phyloP scores from a whole-genome alignment of 345 rosid genomes.

The Sapria himalayana region DNA sequence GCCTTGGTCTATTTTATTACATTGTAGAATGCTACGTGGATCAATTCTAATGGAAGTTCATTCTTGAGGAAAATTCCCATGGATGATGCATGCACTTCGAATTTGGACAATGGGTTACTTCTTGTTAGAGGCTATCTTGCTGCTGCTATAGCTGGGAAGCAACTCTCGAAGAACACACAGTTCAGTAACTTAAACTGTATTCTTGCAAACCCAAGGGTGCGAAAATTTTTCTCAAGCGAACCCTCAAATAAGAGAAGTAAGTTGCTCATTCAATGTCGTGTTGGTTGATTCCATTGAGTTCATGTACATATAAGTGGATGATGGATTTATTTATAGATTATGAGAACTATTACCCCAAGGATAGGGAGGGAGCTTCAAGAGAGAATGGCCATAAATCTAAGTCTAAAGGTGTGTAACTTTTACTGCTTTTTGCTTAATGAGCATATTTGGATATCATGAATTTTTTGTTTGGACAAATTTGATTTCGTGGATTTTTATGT shows the following conservation, averaged over 20 bases:
- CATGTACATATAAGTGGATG: not conserved
- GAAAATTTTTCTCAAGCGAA: slow-evolving; percentile 46
- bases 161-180: slow-evolving; percentile 5
- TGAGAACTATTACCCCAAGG: slow-evolving; percentile 74
- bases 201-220: slow-evolving; percentile 45
- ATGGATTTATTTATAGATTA: slow-evolving; percentile 30
- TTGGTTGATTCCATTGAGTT: not conserved
- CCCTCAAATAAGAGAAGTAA: slow-evolving; percentile 59
- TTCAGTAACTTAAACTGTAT: slow-evolving; percentile 28
- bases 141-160: slow-evolving; percentile 23
- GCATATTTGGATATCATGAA: too few species aligned
- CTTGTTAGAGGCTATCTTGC: slow-evolving; percentile 34
- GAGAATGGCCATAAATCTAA: slow-evolving; percentile 59
- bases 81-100: slow-evolving; percentile 2
- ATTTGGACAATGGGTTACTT: slow-evolving; percentile 15
- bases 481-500: too few species aligned
- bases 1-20: too few species aligned
- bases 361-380: slow-evolving; percentile 59
- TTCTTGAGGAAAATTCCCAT: not conserved
- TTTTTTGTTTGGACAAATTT: too few species aligned
- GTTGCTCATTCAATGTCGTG: slow-evolving; percentile 3
- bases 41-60: slow-evolving; percentile 10
- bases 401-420: slow-evolving; percentile 32
- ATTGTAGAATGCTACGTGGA: slow-evolving; percentile 10
- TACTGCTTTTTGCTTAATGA: too few species aligned